phyloP scores from a whole-genome alignment of 225 moss, liverwort and hornwort species.

The Marchantia paleacea region DNA sequence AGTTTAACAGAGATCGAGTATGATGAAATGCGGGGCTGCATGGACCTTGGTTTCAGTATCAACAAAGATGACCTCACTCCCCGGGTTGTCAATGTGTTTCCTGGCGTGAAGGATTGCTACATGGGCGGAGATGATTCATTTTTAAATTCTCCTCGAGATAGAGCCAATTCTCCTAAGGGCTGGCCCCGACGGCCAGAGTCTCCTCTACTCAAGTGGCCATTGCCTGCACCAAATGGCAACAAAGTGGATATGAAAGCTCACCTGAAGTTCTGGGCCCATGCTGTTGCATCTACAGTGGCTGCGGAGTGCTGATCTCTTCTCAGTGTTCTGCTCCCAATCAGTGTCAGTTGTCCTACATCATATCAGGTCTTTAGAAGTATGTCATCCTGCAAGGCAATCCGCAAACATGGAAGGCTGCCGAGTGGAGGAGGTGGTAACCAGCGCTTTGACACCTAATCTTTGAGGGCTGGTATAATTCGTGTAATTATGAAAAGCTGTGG shows the following conservation, averaged over 20 bases:
- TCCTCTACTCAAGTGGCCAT: conserved; percentile 27
- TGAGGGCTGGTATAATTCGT: background rate
- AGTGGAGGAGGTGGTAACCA: conserved; percentile 1
- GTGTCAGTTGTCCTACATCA: background rate
- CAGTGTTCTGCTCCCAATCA: background rate
- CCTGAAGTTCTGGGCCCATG: conserved; percentile 41
- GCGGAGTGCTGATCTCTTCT: conserved; percentile 28
- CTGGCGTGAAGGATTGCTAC: conserved; percentile 14
- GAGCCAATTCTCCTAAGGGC: conserved; percentile 19
- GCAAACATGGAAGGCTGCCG: background rate
- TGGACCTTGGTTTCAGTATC: conserved; percentile 33
- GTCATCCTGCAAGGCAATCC: background rate
- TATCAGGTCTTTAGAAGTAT: background rate
- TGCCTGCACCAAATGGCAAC: conserved; percentile 22
- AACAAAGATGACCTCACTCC: conserved; percentile 25
- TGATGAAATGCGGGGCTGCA: conserved; percentile 35
- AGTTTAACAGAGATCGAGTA: conserved; percentile 33
- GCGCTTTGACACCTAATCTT: background rate
- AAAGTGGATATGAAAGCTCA: conserved; percentile 33
- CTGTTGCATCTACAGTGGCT: conserved; percentile 34
- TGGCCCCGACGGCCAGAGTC: conserved; percentile 28
- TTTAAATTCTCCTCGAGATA: conserved; percentile 16
- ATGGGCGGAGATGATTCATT: conserved; percentile 24
- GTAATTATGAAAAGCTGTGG: conserved; percentile 7
- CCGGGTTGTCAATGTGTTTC: conserved; percentile 16